Percentiles rank a stretch among this genome's conserved stretches.
Evolutionary conservation across 2,329 filamentous ascomycete species (phyloP).

Genomic region (Lecanicillium sp.): DNA sequence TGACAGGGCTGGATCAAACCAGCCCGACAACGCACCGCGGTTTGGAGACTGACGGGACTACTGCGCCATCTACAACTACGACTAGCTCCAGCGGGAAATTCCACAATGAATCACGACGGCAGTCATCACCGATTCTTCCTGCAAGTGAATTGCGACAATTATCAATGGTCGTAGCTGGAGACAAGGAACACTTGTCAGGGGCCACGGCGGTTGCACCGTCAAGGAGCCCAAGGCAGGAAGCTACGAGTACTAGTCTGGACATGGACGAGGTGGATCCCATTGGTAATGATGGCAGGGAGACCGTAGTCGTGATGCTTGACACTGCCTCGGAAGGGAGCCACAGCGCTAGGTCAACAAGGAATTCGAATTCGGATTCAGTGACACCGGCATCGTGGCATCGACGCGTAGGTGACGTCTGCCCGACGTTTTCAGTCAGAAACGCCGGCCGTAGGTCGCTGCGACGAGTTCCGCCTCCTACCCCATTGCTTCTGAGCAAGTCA

Average conservation of each 20-base stretch:
- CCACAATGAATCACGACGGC: constrained; percentile 23
- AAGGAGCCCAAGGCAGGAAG: constrained; percentile 1
- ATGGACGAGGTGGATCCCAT: neutral
- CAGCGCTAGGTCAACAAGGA: constrained; percentile 3
- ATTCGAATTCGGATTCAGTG: constrained; percentile 7
- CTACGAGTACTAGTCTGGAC: neutral
- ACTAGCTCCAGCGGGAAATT: too few relatives aligned
- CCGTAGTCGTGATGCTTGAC: constrained; percentile 39
- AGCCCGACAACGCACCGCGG: too few relatives aligned
- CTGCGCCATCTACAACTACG: neutral
- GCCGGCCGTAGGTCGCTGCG: constrained; percentile 32
- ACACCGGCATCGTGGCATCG: constrained; percentile 37
- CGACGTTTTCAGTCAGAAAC: constrained; percentile 49
- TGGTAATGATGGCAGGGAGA: constrained; percentile 15
- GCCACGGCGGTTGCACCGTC: neutral
- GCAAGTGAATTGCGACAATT: constrained; percentile 18
- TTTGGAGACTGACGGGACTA: neutral
- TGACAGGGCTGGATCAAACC: too few relatives aligned
- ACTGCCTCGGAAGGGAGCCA: constrained; percentile 10
- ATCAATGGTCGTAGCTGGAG: constrained; percentile 2
- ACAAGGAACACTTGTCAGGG: neutral
- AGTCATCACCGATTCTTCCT: constrained; percentile 44
- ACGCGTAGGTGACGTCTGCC: constrained; percentile 50
- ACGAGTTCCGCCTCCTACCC: constrained; percentile 49
- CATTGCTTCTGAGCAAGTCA: constrained; percentile 40